Evolutionary conservation across 345 rosid genomes (phyloP).

Genomic region (Salix brachista): DNA sequence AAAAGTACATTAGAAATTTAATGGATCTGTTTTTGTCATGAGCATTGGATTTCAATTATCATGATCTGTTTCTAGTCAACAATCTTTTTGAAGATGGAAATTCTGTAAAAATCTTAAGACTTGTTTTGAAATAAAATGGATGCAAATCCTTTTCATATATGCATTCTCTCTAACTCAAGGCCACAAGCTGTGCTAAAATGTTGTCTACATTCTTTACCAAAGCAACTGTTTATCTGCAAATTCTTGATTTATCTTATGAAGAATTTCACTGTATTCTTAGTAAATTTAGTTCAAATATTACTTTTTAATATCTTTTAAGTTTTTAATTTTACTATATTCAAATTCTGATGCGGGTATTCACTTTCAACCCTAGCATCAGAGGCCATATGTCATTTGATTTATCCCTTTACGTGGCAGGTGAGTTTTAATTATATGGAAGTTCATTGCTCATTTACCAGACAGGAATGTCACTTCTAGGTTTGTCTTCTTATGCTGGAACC

Average conservation of each 20-base stretch:
- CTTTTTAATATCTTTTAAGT: neutral
- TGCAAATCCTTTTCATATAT: neutral
- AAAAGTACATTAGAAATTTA: neutral
- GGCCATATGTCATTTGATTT: conserved; percentile 94
- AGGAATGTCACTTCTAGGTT: neutral
- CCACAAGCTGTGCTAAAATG: neutral
- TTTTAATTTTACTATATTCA: too few species aligned
- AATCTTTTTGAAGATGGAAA: neutral
- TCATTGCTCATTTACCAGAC: neutral
- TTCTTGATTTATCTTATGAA: neutral
- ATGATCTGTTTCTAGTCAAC: neutral
- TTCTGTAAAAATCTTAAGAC: neutral
- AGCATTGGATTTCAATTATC: neutral
- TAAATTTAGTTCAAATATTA: neutral
- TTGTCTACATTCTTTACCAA: neutral
- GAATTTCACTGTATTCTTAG: neutral
- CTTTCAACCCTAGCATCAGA: too few species aligned
- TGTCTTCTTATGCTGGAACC: neutral
- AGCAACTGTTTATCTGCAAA: neutral
- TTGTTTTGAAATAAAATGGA: neutral
- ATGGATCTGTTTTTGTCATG: neutral
- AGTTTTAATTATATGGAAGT: conserved; percentile 4
- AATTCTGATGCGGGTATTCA: too few species aligned
- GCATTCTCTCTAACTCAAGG: neutral
- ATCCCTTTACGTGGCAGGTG: conserved; percentile 99